Percentiles rank a stretch among this genome's conserved stretches.
These are phyloP conservation scores for Colletotrichum cuscutae DNA, from an alignment of 2,329 filamentous ascomycete genomes.

Conservation along the genomic window DNA sequence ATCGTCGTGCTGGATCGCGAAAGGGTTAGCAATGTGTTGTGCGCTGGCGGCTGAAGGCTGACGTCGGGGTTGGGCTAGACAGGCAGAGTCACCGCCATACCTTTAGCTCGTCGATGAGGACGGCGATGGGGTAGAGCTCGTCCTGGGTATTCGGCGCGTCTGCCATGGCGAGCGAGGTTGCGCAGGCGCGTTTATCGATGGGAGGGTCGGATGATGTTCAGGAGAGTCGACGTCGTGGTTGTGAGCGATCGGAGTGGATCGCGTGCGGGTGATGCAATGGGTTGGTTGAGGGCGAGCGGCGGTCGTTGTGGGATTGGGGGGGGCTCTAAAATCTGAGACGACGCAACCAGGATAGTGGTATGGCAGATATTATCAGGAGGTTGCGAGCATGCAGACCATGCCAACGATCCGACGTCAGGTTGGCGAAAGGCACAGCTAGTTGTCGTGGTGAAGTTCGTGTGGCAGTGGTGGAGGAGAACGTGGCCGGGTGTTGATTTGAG, in stretches of 20 bases:
- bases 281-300: slow-evolving; percentile 32
- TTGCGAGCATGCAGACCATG: slow-evolving; percentile 31
- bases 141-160: slow-evolving; percentile 91
- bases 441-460: slow-evolving; percentile 25
- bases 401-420: slow-evolving; percentile 28
- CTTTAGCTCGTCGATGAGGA: slow-evolving; percentile 99
- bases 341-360: slow-evolving; percentile 32
- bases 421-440: slow-evolving; percentile 23
- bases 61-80: slow-evolving; percentile 8
- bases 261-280: slow-evolving; percentile 45
- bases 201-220: slow-evolving; percentile 21
- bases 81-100: slow-evolving; percentile 59
- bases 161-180: slow-evolving; percentile 75
- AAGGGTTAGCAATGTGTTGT: slow-evolving; percentile 41
- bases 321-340: slow-evolving; percentile 35
- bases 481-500: slow-evolving; percentile 27
- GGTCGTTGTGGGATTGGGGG: slow-evolving; percentile 35
- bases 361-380: slow-evolving; percentile 21
- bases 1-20: slow-evolving; percentile 85
- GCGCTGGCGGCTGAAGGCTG: slow-evolving; percentile 36
- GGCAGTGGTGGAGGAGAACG: slow-evolving; percentile 23
- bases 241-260: slow-evolving; percentile 40
- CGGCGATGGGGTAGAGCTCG: slow-evolving; percentile 99
- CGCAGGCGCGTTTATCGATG: slow-evolving; percentile 43
- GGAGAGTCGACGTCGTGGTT: slow-evolving; percentile 25